Base-by-base conservation (phyloP, 2,329 filamentous ascomycete genomes). In the Sporothrix luriei region DNA sequence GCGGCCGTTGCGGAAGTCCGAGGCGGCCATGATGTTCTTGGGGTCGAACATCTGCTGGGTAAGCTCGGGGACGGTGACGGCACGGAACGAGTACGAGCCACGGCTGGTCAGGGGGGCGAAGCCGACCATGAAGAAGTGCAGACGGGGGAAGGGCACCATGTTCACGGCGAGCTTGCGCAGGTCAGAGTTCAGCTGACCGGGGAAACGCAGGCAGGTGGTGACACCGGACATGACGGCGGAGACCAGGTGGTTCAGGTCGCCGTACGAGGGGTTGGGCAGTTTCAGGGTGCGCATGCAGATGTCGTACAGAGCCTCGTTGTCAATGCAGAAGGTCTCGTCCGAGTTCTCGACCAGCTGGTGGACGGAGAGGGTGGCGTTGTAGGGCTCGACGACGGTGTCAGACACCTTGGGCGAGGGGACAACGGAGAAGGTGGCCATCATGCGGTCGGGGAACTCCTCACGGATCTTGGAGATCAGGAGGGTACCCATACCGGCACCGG, bases 21-120 rank as follows among this genome's bases (percentile, higher is more conserved):
- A 96, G 75, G 95, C 95, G 84, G 95, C 95, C 95, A 99, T 99
- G 94, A 99, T 99, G 91, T 99, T 99, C 93, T 98, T 99, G 79
- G 95, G 94, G 87, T 99, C 95, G 87, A 97, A 99, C 93, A 99
- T 98, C 84, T 99, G 95, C 87, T 99, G 95, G 78, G 95, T 98
- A 82, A 99, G 89, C 88, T 99, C 95, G 71, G 95, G 94, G 73
- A 99, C 95, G 79, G 91, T 94, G 82, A 98, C 91, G 76, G 95
- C 94, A 80, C 95, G 95, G 94, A 98, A 99, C 77, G 92, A 93
- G 88, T 96, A 84, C 76, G 94, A 91, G 78, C 84, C 84, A 74
- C 84, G 84, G 83, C 93, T 97, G 82, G 95, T 99, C 79, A 99
- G 89, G 80, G 95, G 95, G 83, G 95, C 94, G 82, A 99, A 99